phyloP scores from a whole-genome alignment of 2,329 filamentous ascomycete genomes.

The Fusarium beomiforme region DNA sequence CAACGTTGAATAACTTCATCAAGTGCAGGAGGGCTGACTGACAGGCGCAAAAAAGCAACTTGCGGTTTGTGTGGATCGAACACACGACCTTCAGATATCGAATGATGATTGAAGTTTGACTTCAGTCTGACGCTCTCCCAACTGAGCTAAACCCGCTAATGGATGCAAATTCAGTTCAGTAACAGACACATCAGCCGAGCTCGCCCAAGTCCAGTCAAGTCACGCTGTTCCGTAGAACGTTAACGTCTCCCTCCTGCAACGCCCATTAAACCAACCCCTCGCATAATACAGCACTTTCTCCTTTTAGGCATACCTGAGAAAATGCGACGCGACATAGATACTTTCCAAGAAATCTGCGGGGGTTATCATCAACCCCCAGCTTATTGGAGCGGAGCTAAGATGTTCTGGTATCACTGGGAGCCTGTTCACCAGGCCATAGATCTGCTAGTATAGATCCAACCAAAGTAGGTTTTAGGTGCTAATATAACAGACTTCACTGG shows the following conservation, averaged over 20 bases:
- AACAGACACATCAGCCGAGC: not conserved
- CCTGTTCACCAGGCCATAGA: not conserved
- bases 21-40: no score
- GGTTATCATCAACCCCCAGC: not conserved
- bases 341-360: not conserved
- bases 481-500: not conserved
- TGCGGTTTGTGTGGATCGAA: slow-evolving; percentile 47
- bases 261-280: not conserved
- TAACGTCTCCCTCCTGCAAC: not conserved
- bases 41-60: not conserved
- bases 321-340: not conserved
- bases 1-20: no score
- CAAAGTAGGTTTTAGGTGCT: not conserved
- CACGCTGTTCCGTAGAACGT: no score
- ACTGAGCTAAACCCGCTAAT: slow-evolving; percentile 45
- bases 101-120: slow-evolving; percentile 33
- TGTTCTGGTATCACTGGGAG: not conserved
- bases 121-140: slow-evolving; percentile 43
- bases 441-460: not conserved
- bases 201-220: no score
- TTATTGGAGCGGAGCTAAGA: not conserved
- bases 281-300: not conserved
- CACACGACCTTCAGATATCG: slow-evolving; percentile 46
- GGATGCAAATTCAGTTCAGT: fast-evolving
- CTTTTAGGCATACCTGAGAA: not conserved